These are phyloP conservation scores for Verticillium isaacii DNA, from an alignment of 2,329 filamentous ascomycete species.

Conservation along the genomic window DNA sequence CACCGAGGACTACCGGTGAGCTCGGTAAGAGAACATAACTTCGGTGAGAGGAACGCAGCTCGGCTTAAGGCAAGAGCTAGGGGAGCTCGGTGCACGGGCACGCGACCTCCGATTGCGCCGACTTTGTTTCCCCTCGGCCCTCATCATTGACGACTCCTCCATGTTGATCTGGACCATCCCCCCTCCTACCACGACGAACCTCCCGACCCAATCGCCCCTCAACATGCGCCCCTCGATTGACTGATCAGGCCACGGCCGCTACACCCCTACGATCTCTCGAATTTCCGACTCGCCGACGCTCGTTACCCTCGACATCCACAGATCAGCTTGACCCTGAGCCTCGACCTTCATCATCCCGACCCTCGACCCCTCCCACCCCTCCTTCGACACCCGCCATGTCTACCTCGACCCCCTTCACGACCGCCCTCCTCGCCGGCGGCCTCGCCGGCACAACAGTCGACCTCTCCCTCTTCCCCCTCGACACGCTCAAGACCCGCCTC, in stretches of 20 bases:
- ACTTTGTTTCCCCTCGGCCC: not conserved
- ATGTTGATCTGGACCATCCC: not conserved
- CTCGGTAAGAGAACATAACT: not conserved
- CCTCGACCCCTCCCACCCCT: not conserved
- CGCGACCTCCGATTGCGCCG: not conserved
- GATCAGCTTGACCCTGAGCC: not conserved
- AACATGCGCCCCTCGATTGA: not conserved
- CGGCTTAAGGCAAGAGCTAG: not conserved
- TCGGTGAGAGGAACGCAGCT: not conserved
- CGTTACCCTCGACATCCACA: not conserved
- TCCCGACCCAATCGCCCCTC: not conserved
- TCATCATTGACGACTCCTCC: not conserved
- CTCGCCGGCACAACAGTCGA: slow-evolving; percentile 94
- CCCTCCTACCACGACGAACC: not conserved
- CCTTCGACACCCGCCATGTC: slow-evolving; percentile 13
- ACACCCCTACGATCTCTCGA: not conserved
- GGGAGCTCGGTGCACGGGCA: not conserved
- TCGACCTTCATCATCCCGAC: not conserved
- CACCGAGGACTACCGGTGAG: not conserved
- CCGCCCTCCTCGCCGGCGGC: slow-evolving; percentile 72
- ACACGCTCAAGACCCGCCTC: slow-evolving; percentile 96
- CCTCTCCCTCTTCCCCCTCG: slow-evolving; percentile 93
- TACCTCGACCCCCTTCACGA: slow-evolving; percentile 44
- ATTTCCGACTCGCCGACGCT: not conserved
- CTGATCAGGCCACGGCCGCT: not conserved